Evolutionary conservation across 1,284 basidiomycete species (phyloP).

Genomic region (Phaffia rhodozyma): DNA sequence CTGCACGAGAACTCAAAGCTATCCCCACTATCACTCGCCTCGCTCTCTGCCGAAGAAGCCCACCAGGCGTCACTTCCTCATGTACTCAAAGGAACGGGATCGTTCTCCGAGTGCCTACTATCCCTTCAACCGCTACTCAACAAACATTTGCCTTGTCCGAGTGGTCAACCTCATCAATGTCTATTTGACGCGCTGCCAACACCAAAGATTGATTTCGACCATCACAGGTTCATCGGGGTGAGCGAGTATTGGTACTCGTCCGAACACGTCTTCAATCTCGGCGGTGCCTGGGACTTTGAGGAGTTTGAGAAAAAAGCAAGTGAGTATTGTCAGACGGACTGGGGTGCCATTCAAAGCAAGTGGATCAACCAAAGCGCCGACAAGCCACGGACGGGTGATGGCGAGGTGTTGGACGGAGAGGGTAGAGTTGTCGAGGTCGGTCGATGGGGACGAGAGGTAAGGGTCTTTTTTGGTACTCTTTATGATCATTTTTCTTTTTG

Average conservation of each 20-base stretch:
- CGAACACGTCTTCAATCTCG: constrained; percentile 78
- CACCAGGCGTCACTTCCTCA: constrained; percentile 43
- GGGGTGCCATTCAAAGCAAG: constrained; percentile 51
- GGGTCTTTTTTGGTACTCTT: constrained; percentile 15
- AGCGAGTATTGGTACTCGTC: constrained; percentile 99
- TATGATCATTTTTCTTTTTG: not conserved
- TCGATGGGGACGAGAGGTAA: constrained; percentile 49
- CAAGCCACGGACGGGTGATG: constrained; percentile 42
- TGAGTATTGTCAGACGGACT: constrained; percentile 69
- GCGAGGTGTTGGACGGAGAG: constrained; percentile 41
- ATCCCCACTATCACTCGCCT: constrained; percentile 25
- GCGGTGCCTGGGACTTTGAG: constrained; percentile 89
- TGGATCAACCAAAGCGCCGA: constrained; percentile 25
- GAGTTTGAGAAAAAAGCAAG: constrained; percentile 88
- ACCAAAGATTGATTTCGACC: constrained; percentile 73
- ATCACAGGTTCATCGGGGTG: constrained; percentile 89
- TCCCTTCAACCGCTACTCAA: constrained; percentile 69
- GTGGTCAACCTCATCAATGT: constrained; percentile 51
- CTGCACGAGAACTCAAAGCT: constrained; percentile 39
- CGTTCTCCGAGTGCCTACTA: constrained; percentile 71
- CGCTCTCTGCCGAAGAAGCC: constrained; percentile 36
- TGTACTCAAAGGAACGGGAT: constrained; percentile 73
- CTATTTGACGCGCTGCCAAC: constrained; percentile 93
- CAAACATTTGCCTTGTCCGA: constrained; percentile 68
- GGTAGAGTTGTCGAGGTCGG: constrained; percentile 52